phyloP scores from a whole-genome alignment of 768 basidiomycete genomes.

The Mycena capillaripes region DNA sequence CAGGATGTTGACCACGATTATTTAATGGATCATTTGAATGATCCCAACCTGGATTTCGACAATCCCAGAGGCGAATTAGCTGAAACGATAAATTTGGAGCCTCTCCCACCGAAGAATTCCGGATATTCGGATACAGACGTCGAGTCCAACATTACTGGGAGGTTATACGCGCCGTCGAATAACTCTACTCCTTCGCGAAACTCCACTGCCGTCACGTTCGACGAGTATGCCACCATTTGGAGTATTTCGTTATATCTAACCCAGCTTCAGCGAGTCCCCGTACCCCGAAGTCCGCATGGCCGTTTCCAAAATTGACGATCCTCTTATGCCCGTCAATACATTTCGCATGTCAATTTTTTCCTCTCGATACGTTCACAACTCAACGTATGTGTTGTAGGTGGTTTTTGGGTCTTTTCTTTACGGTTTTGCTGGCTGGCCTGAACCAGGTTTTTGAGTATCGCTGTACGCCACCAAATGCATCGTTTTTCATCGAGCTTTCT shows the following conservation, averaged over 20 bases:
- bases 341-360: slow-evolving; percentile 70
- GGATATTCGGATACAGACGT: slow-evolving; percentile 8
- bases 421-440: slow-evolving; percentile 65
- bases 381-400: slow-evolving; percentile 58
- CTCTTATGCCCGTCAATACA: slow-evolving; percentile 83
- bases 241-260: slow-evolving; percentile 26
- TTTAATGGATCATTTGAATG: slow-evolving; percentile 81
- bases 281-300: slow-evolving; percentile 92
- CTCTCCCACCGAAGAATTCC: not conserved
- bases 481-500: slow-evolving; percentile 70
- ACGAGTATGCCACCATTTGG: slow-evolving; percentile 69
- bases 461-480: slow-evolving; percentile 53
- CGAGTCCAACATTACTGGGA: slow-evolving; percentile 3
- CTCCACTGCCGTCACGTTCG: slow-evolving; percentile 67
- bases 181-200: not conserved
- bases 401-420: slow-evolving; percentile 78
- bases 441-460: slow-evolving; percentile 78
- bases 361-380: not conserved
- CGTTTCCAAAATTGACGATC: slow-evolving; percentile 85
- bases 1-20: slow-evolving; percentile 74
- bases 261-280: slow-evolving; percentile 77
- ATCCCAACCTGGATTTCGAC: slow-evolving; percentile 81
- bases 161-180: slow-evolving; percentile 44
- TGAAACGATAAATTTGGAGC: not conserved
- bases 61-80: slow-evolving; percentile 35